Base-by-base conservation (phyloP, 495 filamentous ascomycete species). In the Penicillium chermesinum region DNA sequence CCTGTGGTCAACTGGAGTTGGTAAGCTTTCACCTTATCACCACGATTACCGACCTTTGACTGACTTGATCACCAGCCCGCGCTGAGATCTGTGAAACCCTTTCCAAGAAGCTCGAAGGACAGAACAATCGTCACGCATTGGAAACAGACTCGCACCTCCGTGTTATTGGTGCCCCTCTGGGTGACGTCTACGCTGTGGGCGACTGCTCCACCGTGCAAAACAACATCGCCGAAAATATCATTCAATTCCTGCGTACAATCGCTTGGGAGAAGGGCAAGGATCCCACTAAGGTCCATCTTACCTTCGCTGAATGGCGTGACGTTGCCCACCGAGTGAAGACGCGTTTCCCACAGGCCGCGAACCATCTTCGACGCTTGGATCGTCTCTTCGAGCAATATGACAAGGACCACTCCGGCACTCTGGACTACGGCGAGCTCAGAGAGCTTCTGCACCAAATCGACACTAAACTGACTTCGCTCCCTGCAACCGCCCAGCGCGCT, bases 131-230 rank as follows among this genome's bases (percentile, higher is more conserved):
- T 30, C 90, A 91, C 57, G 94, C 94, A 13, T 77, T 99, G 8
- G 94, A 97, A 62, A 99, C 94, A 0, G 94, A 99, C 66, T 82
- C 89, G 3, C 89, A 99, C 65, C 83, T 97, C 6, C 89, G 94
- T 34, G 72, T 99, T 0, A 88, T 86, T 55, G 94, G 94, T 30
- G 84, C 94, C 0, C 94, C 93, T 0, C 72, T 97, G 0, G 93
- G 94, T 33, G 93, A 96, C 57, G 88, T 99, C 22, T 99, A 99
- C 63, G 89, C 89, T 39, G 88, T 99, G 44, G 94, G 94, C n/a
- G 94, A 99, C 66, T 96, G 93, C 70, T 73, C 86, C 10, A 97
- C 93, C 0, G 94, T 97, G 0, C 94, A 97, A 58, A 97, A 97
- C 72, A 97, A 97, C 59, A 70, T 95, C 5, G 86, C 88, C 17